Base-by-base conservation (phyloP, 169 alveolate species). In the Fabrea salina region DNA sequence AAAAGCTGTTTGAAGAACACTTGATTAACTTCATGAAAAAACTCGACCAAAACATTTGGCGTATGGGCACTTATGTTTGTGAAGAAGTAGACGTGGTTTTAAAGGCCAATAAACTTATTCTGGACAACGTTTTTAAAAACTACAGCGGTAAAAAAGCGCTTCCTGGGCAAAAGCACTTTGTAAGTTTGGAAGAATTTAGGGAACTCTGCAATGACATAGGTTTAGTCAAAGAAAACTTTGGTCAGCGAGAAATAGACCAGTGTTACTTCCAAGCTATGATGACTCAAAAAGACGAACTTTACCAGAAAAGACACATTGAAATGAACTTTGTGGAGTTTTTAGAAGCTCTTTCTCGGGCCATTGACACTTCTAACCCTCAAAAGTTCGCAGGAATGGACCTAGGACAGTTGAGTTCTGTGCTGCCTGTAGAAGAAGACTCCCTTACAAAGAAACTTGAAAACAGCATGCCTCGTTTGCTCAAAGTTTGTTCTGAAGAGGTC, bases 271-370 rank as follows among this genome's bases (percentile, higher is more conserved):
- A 77, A 8, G 70, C 87, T 0, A 88, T 88, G 75, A 84, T 84
- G 91, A 81, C 87, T n/a, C 59, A 88, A 67, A 83, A 78, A 4
- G 89, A 88, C 75, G 93, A 88, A 59, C 33, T 84, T 27, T 82
- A 57, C 16, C 37, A 64, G 5, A 81, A 76, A 32, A 75, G 91
- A 50, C 91, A 76, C 19, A 30, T 76, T 37, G 75, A 88, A 72
- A 88, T 88, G 93, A 30, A 58, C 6, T 82, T 78, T 3, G 80
- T 75, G 13, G 93, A 88, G 54, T 88, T 88, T 70, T 54, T 84
- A 11, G 93, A 88, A 70, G 91, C 91, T 16, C 2, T 88, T 54
- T n/a, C 27, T 25, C 33, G 58, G 40, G 78, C 51, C 27, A 61
- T 27, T 8, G 37, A 61, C 30, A 32, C 41, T 33, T 64, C 57